Percentiles rank a stretch among this genome's conserved stretches.
phyloP scores from a whole-genome alignment of 768 basidiomycete species.

The Suillus paluster region DNA sequence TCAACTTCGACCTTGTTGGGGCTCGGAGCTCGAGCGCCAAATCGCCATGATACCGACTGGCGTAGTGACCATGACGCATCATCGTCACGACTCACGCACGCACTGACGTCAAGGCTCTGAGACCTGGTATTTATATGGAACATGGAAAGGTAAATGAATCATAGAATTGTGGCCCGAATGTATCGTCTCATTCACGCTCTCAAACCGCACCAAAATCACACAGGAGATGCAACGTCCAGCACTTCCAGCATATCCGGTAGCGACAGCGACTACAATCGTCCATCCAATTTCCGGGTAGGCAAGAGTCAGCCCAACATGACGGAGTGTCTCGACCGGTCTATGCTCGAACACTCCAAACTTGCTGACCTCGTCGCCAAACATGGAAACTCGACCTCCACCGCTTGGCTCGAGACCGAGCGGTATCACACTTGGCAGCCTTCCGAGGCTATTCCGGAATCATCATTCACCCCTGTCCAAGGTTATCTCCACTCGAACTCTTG shows the following conservation, averaged over 20 bases:
- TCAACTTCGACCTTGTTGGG: too few species aligned
- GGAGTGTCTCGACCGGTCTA: conserved; percentile 5
- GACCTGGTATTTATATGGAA: background rate
- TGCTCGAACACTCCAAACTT: conserved; percentile 30
- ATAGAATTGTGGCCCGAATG: background rate
- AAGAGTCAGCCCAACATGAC: background rate
- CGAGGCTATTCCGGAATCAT: conserved; percentile 31
- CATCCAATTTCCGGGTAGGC: background rate
- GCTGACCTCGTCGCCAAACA: conserved; percentile 63
- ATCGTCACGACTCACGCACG: too few species aligned
- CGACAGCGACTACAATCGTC: background rate
- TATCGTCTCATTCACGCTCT: conserved; percentile 1
- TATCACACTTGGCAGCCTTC: conserved; percentile 51
- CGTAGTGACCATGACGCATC: too few species aligned
- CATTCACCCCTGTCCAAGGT: conserved; percentile 57
- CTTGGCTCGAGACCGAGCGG: conserved; percentile 69
- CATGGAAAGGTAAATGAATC: background rate
- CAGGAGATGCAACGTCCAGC: background rate
- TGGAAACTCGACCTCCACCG: conserved; percentile 69
- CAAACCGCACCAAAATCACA: background rate
- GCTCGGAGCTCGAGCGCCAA: too few species aligned
- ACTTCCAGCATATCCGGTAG: background rate
- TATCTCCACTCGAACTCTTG: conserved; percentile 58
- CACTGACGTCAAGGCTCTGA: too few species aligned
- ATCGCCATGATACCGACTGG: too few species aligned